These are phyloP conservation scores for Dorcoceras hygrometricum DNA, from an alignment of 257 asterid species.

Conservation along the genomic window DNA sequence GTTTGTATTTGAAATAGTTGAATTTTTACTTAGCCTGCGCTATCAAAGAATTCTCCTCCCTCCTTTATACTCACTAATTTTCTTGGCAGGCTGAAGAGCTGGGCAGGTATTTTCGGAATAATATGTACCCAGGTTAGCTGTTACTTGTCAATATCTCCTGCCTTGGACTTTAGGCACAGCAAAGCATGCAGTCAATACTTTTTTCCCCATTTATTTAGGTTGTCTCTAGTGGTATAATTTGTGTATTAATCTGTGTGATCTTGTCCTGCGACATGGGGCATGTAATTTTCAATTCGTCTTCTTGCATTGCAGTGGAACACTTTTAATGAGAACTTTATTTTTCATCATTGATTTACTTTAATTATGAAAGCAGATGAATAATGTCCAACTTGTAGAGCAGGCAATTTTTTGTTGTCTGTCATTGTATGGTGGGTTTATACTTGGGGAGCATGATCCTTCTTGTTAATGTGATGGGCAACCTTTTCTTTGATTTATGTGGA, in stretches of 20 bases:
- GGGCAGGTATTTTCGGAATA: constrained; percentile 88
- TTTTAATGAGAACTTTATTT: constrained; percentile 5
- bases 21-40: constrained; percentile 15
- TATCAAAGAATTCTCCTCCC: constrained; percentile 8
- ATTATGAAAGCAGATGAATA: constrained; percentile 3
- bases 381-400: background rate
- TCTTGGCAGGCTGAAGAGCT: constrained; percentile 91
- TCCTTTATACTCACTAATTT: constrained; percentile 23
- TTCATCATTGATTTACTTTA: constrained; percentile 1
- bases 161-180: constrained; percentile 17
- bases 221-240: background rate
- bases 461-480: constrained; percentile 18
- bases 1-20: constrained; percentile 12
- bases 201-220: constrained; percentile 13
- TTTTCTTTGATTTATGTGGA: constrained; percentile 3
- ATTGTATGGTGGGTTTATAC: constrained; percentile 11
- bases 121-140: constrained; percentile 88
- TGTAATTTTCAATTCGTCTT: constrained; percentile 3
- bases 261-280: constrained; percentile 1
- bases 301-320: constrained; percentile 11
- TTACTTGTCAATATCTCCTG: constrained; percentile 3
- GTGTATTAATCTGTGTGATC: constrained; percentile 10
- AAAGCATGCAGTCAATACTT: constrained; percentile 17
- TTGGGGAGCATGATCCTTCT: constrained; percentile 15
- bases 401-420: constrained; percentile 4